phyloP scores from a whole-genome alignment of 768 basidiomycete species.

The Lactarius vividus region DNA sequence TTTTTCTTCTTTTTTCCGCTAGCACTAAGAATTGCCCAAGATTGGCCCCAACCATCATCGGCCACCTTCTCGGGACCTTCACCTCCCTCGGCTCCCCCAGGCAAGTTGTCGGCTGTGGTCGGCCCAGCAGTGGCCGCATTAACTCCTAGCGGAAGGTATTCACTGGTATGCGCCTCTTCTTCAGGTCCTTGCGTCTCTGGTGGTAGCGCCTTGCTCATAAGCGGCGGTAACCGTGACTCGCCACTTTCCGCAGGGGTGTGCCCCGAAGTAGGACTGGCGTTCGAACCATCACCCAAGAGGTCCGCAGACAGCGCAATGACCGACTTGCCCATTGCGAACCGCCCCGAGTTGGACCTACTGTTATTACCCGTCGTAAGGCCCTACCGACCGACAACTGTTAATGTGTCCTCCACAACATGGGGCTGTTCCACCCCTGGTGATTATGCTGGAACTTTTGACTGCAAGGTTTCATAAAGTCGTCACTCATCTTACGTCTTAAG shows the following conservation, averaged over 20 bases:
- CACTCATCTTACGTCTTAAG: background rate
- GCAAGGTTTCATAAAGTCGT: background rate
- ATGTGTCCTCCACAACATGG: background rate
- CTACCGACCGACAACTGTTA: no score
- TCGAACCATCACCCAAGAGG: background rate
- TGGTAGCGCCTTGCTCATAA: background rate
- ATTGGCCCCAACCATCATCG: constrained; percentile 1
- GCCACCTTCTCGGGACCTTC: constrained; percentile 2
- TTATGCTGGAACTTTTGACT: background rate
- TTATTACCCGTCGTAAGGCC: no score
- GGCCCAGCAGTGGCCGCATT: background rate
- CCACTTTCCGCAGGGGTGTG: background rate
- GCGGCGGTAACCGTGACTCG: background rate
- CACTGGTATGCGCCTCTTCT: background rate
- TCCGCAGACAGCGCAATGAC: constrained; percentile 10
- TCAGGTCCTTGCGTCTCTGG: background rate
- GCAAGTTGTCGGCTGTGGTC: constrained; percentile 2
- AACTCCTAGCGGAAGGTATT: background rate
- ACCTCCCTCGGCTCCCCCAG: background rate
- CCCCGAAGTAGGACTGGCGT: background rate
- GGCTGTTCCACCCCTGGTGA: background rate
- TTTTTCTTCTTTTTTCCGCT: background rate
- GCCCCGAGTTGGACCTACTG: no score
- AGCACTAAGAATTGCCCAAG: no score
- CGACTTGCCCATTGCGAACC: background rate